Evolutionary conservation across 2,329 filamentous ascomycete species (phyloP).

Genomic region (Penicillium concentricum): DNA sequence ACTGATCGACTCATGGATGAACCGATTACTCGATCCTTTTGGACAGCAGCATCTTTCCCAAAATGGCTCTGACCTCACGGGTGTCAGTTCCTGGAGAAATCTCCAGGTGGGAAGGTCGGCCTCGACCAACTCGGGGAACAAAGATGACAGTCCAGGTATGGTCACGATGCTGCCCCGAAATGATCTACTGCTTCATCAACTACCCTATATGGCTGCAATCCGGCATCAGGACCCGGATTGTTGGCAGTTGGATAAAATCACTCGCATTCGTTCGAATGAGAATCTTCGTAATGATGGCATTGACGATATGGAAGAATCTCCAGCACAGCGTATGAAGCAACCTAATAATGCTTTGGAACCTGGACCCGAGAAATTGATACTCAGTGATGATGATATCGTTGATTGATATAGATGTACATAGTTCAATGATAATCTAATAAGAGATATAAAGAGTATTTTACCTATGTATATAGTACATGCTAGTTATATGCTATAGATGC

Average conservation of each 20-base stretch:
- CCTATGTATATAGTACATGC: too few relatives aligned
- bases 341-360: conserved; percentile 27
- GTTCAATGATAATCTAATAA: background rate
- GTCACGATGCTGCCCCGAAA: conserved; percentile 36
- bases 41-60: conserved; percentile 35
- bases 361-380: conserved; percentile 59
- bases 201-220: conserved; percentile 81
- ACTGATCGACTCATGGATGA: conserved; percentile 53
- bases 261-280: conserved; percentile 51
- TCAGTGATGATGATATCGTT: conserved; percentile 84
- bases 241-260: conserved; percentile 66
- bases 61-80: conserved; percentile 11
- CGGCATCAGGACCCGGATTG: conserved; percentile 39
- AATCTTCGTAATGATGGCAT: conserved; percentile 48
- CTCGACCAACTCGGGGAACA: background rate
- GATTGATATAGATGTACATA: conserved; percentile 43
- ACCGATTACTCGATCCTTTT: conserved; percentile 33
- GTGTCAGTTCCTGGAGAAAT: conserved; percentile 41
- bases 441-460: background rate
- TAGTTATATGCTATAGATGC: too few relatives aligned
- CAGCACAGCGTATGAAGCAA: conserved; percentile 30
- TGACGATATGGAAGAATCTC: conserved; percentile 31
- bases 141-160: conserved; percentile 4
- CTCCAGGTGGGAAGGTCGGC: conserved; percentile 12
- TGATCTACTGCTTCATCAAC: conserved; percentile 67